Evolutionary conservation across 352 stramenopile genomes (phyloP), one percentile per base, ranked within the genome.

Genomic region (Elongisporangium anandrum): DNA sequence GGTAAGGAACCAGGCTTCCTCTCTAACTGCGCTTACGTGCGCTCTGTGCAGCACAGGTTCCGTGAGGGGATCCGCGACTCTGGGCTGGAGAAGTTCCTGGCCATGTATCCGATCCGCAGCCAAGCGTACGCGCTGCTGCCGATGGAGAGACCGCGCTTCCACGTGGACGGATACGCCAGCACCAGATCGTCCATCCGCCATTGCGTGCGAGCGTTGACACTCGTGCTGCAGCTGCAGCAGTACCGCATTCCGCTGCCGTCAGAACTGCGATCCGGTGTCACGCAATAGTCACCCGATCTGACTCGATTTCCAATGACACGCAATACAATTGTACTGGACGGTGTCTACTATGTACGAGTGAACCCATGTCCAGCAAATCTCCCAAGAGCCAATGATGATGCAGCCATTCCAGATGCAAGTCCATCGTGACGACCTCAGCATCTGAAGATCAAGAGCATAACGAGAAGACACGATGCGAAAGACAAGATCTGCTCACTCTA

Each of bases 121-220:
- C 20, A 23, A 0, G 60, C 61, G 17, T 66, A 56, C 20, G 47
- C 23, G 19, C 49, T 52, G 4, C 48, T 65, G 21, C 39, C 41
- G 26, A 34, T 53, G 2, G 21, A 26, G 4, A 54, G 54, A 1
- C 4, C 19, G 22, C 22, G 13, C 3, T 52, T 52, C 48, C 48
- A 52, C 22, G 13, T 66, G 3, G 60, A 62, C n/a, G 60, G 52
- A 48, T 62, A 57, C 34, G 7, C 7, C 12, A 66, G 60, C 60
- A 56, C 52, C 13, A 20, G 34, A 19, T 49, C 49, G 7, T 54
- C 54, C 9, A 53, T 57, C 21, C 48, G 21, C 2, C 34, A 54
- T 22, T 54, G 60, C 49, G 52, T 66, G 4, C 54, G 48, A 2
- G 24, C 62, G 2, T 10, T 66, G 7, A 50, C 61, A 9, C 38